Percentiles rank a stretch among this genome's conserved stretches.
Conservation (phyloP, 441 rosid genomes). For the Mallotus repandus region DNA sequence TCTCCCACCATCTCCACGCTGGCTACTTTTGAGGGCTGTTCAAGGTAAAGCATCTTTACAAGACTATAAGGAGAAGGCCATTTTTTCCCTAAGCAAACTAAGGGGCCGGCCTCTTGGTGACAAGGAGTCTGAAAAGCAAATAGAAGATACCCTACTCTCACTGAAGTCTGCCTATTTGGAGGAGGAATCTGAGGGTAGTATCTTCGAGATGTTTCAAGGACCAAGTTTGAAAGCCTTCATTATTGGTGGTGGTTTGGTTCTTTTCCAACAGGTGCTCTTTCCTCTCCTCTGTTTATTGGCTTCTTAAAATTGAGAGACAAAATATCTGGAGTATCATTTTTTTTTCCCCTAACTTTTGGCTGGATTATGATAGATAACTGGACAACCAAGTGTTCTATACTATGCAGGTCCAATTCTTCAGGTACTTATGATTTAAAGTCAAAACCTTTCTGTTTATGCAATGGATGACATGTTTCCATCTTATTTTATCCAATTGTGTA, state of each 20-base stretch:
- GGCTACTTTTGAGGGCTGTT: constrained; percentile 91
- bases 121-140: constrained; percentile 62
- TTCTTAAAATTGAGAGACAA: neutral
- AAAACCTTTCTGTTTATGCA: constrained; percentile 18
- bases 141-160: constrained; percentile 66
- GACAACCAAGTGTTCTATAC: constrained; percentile 96
- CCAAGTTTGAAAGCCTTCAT: constrained; percentile 87
- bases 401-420: constrained; percentile 97
- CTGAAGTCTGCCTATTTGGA: constrained; percentile 65
- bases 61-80: constrained; percentile 78
- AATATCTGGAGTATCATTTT: constrained; percentile 4
- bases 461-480: constrained; percentile 8
- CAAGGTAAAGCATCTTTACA: constrained; percentile 78
- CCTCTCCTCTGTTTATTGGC: constrained; percentile 15
- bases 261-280: constrained; percentile 86
- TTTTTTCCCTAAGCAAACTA: constrained; percentile 67
- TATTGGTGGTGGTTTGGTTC: constrained; percentile 93
- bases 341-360: constrained; percentile 18
- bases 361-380: constrained; percentile 73
- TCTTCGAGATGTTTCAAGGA: constrained; percentile 88
- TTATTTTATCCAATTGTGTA: constrained; percentile 7
- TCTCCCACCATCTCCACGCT: constrained; percentile 95
- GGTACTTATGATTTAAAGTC: constrained; percentile 42
- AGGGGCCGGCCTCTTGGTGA: constrained; percentile 81
- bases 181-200: constrained; percentile 63